Percentiles rank a stretch among this genome's conserved stretches.
Conservation (phyloP, 495 filamentous ascomycete genomes). For the Cercophora samala region DNA sequence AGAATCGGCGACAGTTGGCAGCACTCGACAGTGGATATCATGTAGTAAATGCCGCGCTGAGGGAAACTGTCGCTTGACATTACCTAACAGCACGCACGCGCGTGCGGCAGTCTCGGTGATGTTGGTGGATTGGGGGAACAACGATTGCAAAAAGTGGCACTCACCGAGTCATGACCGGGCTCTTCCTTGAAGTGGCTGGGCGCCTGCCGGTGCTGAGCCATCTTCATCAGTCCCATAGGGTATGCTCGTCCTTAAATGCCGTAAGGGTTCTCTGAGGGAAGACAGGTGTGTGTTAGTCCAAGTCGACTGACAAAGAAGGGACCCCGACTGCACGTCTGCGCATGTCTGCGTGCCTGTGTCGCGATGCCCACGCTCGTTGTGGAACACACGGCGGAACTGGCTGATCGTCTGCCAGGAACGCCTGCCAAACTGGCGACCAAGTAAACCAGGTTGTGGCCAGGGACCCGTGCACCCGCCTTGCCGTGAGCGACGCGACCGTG, state of each 20-base stretch:
- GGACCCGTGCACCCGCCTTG: slow-evolving; percentile 24
- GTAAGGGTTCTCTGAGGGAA: slow-evolving; percentile 4
- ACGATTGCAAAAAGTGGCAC: slow-evolving; percentile 25
- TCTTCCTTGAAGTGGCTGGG: slow-evolving; percentile 40
- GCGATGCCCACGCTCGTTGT: slow-evolving; percentile 7
- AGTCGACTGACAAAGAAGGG: background rate
- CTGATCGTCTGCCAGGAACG: slow-evolving; percentile 23
- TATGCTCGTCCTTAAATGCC: slow-evolving; percentile 6
- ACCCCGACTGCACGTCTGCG: background rate
- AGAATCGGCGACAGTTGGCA: background rate
- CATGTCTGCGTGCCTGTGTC: background rate
- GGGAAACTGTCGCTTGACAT: slow-evolving; percentile 10
- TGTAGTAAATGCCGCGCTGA: slow-evolving; percentile 13
- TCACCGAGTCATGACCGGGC: slow-evolving; percentile 37
- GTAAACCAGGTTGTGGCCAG: slow-evolving; percentile 29
- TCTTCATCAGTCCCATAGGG: slow-evolving; percentile 39
- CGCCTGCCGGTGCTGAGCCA: slow-evolving; percentile 42
- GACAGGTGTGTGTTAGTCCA: slow-evolving; percentile 15
- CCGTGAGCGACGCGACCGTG: slow-evolving; percentile 1
- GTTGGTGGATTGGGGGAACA: slow-evolving; percentile 10
- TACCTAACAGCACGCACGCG: slow-evolving; percentile 1
- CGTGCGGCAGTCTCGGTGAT: slow-evolving; percentile 16
- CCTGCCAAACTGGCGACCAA: slow-evolving; percentile 19
- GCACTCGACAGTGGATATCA: background rate
- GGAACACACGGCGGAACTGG: slow-evolving; percentile 24